Base-by-base conservation (phyloP, 768 basidiomycete genomes). In the Mycena vitilis region DNA sequence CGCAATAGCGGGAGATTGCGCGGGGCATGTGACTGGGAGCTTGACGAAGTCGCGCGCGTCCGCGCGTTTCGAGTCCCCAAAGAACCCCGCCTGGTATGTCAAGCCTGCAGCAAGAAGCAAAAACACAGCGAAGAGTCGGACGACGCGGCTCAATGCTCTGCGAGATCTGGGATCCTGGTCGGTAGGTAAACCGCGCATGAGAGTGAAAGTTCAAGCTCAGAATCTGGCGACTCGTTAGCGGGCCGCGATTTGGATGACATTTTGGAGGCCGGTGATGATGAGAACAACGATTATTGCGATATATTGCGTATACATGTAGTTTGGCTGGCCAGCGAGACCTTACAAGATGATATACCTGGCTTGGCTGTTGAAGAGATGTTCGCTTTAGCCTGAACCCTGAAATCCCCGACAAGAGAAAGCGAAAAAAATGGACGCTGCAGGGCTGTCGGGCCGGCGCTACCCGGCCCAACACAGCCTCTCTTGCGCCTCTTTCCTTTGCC, bases 1-100 rank as follows among this genome's bases (percentile, higher is more conserved):
- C 22, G 42, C 42, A 48, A 66, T 60, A 16, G 59, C 65, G 34
- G 65, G 52, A 23, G 65, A 55, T 55, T 66, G 65, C 13, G 49
- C 59, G 6, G 65, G 65, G 25, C 65, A 66, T 3, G 58, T 60
- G 25, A 66, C 65, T 2, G 65, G 65, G 23, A 66, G 65, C 23
- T 57, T 64, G n/a, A 16, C 11, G 23, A 66, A 66, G n/a, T 56
- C 52, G 53, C 65, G 65, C 25, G 58, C 42, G n/a, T 16, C 40
- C 2, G 52, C 38, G 22, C 58, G 59, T 18, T 56, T n/a, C n/a
- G n/a, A n/a, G n/a, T n/a, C 53, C 2, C 36, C 55, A 11, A 51
- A 65, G 55, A 57, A 42, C 42, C 23, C 2, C 54, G 30, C 3
- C 10, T 55, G 63, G 34, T 23, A 49, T 18, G 42, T 42, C 45